A percentile compares a stretch with the other conserved stretches of the same genome.
phyloP scores from a whole-genome alignment of 2,329 filamentous ascomycete genomes.

The Drechslerella dactyloides region DNA sequence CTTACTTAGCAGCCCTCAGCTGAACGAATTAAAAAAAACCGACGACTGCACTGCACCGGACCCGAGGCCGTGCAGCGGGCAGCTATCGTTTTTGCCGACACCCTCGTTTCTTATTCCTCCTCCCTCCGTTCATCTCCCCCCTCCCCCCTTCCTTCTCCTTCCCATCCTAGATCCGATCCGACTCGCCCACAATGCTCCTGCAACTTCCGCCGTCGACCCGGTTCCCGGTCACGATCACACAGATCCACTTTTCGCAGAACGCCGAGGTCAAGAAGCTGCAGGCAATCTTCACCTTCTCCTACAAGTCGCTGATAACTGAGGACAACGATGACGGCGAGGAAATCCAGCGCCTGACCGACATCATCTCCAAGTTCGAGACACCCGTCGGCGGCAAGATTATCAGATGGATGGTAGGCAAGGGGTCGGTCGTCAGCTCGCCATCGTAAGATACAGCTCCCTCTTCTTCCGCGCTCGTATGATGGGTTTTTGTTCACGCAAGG shows the following conservation, averaged over 20 bases:
- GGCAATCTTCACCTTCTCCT: slow-evolving; percentile 84
- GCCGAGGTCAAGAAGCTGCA: slow-evolving; percentile 78
- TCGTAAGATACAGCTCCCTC: slow-evolving; percentile 60
- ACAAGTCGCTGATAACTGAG: slow-evolving; percentile 73
- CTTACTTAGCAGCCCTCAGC: background rate
- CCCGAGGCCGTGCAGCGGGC: background rate
- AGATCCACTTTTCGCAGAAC: slow-evolving; percentile 76
- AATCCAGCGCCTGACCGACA: slow-evolving; percentile 71
- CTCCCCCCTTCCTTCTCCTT: slow-evolving; percentile 12
- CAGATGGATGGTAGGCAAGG: slow-evolving; percentile 76
- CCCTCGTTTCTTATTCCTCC: slow-evolving; percentile 16
- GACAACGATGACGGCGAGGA: slow-evolving; percentile 76
- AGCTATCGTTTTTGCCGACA: slow-evolving; percentile 9
- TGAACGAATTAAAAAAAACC: background rate
- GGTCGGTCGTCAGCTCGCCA: slow-evolving; percentile 69
- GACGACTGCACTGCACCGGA: background rate
- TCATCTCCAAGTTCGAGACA: slow-evolving; percentile 80
- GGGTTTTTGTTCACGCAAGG: background rate
- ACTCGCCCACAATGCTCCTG: slow-evolving; percentile 53
- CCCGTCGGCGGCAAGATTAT: slow-evolving; percentile 74
- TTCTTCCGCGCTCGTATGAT: slow-evolving; percentile 1
- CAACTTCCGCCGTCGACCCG: slow-evolving; percentile 64
- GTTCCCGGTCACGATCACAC: slow-evolving; percentile 92
- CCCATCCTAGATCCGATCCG: background rate
- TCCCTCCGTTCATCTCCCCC: slow-evolving; percentile 4